Evolutionary conservation across 257 asterid species (phyloP).

Genomic region (Plectranthus barbatus): DNA sequence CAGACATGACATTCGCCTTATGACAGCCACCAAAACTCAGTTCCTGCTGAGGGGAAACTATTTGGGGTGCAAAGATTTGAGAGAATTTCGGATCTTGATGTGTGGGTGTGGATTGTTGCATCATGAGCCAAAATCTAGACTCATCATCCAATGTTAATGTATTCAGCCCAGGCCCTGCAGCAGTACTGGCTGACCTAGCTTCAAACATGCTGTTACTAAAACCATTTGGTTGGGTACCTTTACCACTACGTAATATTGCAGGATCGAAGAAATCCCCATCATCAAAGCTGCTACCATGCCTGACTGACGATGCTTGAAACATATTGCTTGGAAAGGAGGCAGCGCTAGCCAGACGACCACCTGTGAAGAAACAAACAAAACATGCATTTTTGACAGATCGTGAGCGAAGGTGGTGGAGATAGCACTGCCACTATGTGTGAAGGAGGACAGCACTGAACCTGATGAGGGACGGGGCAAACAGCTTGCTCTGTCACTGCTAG

Average conservation of each 20-base stretch:
- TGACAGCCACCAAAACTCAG: neutral
- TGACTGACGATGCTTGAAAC: constrained; percentile 34
- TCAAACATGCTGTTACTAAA: constrained; percentile 28
- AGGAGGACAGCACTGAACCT: constrained; percentile 29
- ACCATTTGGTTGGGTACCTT: constrained; percentile 35
- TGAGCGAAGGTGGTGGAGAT: neutral
- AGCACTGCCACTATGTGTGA: neutral
- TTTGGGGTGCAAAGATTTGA: constrained; percentile 40
- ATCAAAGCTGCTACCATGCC: constrained; percentile 25
- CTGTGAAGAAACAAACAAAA: constrained; percentile 27
- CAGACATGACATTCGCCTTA: constrained; percentile 27
- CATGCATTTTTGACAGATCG: neutral
- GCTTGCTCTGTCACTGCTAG: constrained; percentile 41
- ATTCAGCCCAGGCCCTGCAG: constrained; percentile 30
- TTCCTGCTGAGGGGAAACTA: constrained; percentile 23
- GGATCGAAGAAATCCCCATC: constrained; percentile 48
- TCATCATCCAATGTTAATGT: constrained; percentile 41
- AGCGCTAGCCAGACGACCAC: constrained; percentile 33
- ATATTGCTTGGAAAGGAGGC: constrained; percentile 30
- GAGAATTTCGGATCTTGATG: constrained; percentile 39
- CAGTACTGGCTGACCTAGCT: constrained; percentile 22
- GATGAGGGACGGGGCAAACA: constrained; percentile 38
- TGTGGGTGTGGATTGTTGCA: constrained; percentile 48
- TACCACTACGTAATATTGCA: constrained; percentile 35
- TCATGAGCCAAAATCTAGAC: constrained; percentile 54